Percentiles rank a stretch among this genome's conserved stretches.
phyloP scores from a whole-genome alignment of 495 filamentous ascomycete species.

The Beverwykella pulmonaria region DNA sequence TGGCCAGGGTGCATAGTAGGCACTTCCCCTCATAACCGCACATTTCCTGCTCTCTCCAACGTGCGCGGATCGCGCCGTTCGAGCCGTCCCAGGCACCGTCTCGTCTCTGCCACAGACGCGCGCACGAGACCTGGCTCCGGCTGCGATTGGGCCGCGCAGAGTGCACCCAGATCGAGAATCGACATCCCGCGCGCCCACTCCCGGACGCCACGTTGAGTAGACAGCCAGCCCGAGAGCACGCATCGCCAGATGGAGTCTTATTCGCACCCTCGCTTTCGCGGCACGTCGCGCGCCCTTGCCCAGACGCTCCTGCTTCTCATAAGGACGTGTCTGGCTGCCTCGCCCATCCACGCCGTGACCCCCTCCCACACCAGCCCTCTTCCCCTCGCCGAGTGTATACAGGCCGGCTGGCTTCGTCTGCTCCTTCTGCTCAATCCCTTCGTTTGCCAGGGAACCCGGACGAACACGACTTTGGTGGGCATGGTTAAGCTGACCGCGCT shows the following conservation, averaged over 20 bases:
- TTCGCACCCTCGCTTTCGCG: slow-evolving; percentile 28
- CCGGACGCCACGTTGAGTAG: slow-evolving; percentile 28
- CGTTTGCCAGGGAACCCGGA: not conserved
- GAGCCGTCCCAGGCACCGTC: slow-evolving; percentile 34
- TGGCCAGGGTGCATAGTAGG: slow-evolving; percentile 12
- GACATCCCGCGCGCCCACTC: slow-evolving; percentile 20
- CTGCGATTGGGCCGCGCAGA: slow-evolving; percentile 21
- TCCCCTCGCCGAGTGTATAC: slow-evolving; percentile 10
- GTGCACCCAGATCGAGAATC: not conserved
- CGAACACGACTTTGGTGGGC: slow-evolving; percentile 28
- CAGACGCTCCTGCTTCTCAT: slow-evolving; percentile 31
- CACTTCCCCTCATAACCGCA: slow-evolving; percentile 9
- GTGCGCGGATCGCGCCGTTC: slow-evolving; percentile 35
- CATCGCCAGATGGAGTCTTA: slow-evolving; percentile 32
- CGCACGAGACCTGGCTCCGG: slow-evolving; percentile 17
- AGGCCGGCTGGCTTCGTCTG: not conserved
- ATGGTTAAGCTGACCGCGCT: slow-evolving; percentile 38
- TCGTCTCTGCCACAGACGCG: slow-evolving; percentile 22
- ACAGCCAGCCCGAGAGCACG: slow-evolving; percentile 31
- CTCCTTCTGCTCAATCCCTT: slow-evolving; percentile 2
- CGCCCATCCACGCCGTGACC: slow-evolving; percentile 6
- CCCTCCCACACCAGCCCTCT: slow-evolving; percentile 18
- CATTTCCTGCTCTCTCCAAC: slow-evolving; percentile 25
- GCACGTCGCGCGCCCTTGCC: slow-evolving; percentile 24
- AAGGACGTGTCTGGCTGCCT: slow-evolving; percentile 14